Conservation (phyloP, 768 basidiomycete species). For the Russula ochroleuca region DNA sequence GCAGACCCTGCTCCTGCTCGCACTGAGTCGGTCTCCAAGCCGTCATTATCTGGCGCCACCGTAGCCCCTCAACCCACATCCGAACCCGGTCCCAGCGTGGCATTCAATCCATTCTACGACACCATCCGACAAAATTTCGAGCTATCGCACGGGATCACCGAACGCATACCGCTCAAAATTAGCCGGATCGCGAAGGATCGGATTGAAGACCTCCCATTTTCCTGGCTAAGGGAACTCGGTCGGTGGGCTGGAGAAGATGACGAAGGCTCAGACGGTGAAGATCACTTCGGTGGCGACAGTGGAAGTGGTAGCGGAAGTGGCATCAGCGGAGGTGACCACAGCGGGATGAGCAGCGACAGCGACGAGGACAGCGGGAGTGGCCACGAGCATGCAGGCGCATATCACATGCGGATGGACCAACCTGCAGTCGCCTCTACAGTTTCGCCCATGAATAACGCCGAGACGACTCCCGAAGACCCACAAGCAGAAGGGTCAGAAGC, state of each 20-base stretch:
- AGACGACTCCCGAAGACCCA: conserved; percentile 10
- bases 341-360: conserved; percentile 24
- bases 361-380: conserved; percentile 18
- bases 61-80: conserved; percentile 13
- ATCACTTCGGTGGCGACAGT: conserved; percentile 12
- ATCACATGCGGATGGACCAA: not conserved
- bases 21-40: conserved; percentile 9
- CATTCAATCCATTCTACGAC: conserved; percentile 92
- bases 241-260: conserved; percentile 40
- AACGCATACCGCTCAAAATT: conserved; percentile 73
- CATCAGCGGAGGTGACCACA: conserved; percentile 19
- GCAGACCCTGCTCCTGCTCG: conserved; percentile 1
- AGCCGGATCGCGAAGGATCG: conserved; percentile 40
- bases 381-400: not conserved
- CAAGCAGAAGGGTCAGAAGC: conserved; percentile 66
- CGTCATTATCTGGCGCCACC: conserved; percentile 8
- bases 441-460: conserved; percentile 11
- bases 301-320: conserved; percentile 26
- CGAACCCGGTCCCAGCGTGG: conserved; percentile 29
- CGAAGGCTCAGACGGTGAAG: conserved; percentile 21
- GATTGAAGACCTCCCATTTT: conserved; percentile 69
- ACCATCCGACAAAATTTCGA: conserved; percentile 86
- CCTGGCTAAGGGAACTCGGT: conserved; percentile 74
- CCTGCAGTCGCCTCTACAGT: not conserved
- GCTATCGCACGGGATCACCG: conserved; percentile 60